These are phyloP conservation scores for Neopestalotiopsis clavispora DNA, from an alignment of 2,329 filamentous ascomycete genomes.

Conservation along the genomic window DNA sequence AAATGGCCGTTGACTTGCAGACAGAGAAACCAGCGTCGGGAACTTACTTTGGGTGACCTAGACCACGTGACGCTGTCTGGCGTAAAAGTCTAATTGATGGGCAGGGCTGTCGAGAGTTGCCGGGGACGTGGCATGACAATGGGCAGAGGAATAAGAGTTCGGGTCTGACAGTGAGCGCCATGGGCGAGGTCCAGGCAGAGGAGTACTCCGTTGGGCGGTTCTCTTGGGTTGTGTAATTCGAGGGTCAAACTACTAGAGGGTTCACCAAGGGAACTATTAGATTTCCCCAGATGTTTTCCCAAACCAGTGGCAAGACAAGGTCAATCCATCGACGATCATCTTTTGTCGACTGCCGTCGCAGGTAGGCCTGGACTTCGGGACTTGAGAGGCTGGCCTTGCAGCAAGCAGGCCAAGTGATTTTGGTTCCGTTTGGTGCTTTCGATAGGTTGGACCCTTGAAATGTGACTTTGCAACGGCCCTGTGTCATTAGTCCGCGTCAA, in stretches of 20 bases:
- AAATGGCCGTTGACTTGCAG: neutral
- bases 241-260: neutral
- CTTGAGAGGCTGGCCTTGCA: conserved; percentile 4
- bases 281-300: neutral
- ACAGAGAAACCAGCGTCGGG: neutral
- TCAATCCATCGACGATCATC: neutral
- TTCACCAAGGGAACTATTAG: neutral
- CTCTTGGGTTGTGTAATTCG: neutral
- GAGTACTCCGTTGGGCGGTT: neutral
- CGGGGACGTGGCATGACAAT: neutral
- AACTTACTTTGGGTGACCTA: neutral
- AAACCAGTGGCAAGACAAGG: neutral
- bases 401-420: neutral
- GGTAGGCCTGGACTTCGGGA: neutral
- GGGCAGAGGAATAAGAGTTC: conserved; percentile 2
- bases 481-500: conserved; percentile 1
- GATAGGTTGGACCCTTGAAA: conserved; percentile 6
- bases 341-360: neutral
- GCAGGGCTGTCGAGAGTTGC: neutral
- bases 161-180: neutral
- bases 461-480: conserved; percentile 1
- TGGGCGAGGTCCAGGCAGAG: neutral
- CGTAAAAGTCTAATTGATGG: neutral
- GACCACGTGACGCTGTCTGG: neutral
- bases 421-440: neutral